phyloP scores from a whole-genome alignment of 495 filamentous ascomycete species.

The Pyrenula aspistea region DNA sequence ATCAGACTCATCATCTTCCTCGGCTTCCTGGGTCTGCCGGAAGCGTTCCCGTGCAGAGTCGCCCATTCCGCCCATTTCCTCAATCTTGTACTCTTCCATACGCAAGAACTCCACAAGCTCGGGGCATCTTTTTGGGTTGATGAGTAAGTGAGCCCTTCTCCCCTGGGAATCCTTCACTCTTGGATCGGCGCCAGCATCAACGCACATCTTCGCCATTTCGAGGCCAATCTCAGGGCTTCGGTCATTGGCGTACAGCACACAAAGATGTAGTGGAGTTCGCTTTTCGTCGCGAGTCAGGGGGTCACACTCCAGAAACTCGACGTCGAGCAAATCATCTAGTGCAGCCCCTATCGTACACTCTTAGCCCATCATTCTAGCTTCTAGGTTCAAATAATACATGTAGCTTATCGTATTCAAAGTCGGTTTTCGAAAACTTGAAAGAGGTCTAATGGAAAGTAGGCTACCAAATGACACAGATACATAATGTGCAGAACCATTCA shows the following conservation, averaged over 20 bases:
- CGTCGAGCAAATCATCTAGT: conserved; percentile 86
- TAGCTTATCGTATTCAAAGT: too few relatives aligned
- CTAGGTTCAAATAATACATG: too few relatives aligned
- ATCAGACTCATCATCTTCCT: background rate
- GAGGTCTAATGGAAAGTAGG: background rate
- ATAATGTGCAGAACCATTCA: background rate
- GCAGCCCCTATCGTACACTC: conserved; percentile 54
- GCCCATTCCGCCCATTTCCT: background rate
- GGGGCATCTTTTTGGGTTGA: background rate
- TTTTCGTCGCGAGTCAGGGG: conserved; percentile 66
- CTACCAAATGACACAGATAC: background rate
- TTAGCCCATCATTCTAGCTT: too few relatives aligned
- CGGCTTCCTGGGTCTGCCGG: background rate
- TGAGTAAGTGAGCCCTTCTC: background rate
- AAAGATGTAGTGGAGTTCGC: conserved; percentile 84
- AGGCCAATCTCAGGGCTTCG: conserved; percentile 51
- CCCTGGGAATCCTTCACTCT: conserved; percentile 34
- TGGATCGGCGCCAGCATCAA: conserved; percentile 83
- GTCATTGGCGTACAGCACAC: conserved; percentile 72
- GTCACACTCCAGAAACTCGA: conserved; percentile 90
- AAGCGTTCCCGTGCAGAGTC: background rate
- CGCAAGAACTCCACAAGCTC: background rate
- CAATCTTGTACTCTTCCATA: background rate
- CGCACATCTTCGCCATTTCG: conserved; percentile 73
- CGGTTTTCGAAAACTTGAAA: too few relatives aligned